A percentile compares a stretch with the other conserved stretches of the same genome.
Conservation (phyloP, 805 yeast genomes). For the Starmerella etchellsii region DNA sequence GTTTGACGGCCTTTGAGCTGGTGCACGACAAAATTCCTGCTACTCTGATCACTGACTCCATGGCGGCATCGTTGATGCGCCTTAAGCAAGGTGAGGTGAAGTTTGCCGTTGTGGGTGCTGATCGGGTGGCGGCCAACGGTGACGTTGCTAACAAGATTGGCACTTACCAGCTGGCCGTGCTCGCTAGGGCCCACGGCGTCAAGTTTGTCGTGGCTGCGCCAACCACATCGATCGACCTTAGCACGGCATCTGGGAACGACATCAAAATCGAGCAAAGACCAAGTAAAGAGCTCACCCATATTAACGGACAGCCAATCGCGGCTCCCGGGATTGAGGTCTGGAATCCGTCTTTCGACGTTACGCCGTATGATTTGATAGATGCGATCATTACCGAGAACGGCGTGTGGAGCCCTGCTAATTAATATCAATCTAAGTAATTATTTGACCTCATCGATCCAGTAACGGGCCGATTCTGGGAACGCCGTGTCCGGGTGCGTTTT, state of each 20-base stretch:
- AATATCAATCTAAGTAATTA: not conserved
- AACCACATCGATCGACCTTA: conserved; percentile 70
- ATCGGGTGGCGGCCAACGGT: conserved; percentile 82
- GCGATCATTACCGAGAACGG: conserved; percentile 79
- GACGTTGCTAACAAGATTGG: conserved; percentile 97
- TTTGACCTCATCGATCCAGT: conserved; percentile 4
- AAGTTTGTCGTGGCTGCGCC: conserved; percentile 94
- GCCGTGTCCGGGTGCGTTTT: conserved; percentile 8
- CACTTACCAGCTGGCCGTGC: conserved; percentile 71
- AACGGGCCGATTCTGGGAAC: not conserved
- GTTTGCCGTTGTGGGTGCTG: conserved; percentile 89
- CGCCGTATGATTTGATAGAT: conserved; percentile 72
- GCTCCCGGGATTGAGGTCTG: conserved; percentile 77
- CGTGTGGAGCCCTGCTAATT: conserved; percentile 21
- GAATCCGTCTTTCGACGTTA: conserved; percentile 95
- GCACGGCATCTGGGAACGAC: conserved; percentile 52
- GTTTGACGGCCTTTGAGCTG: conserved; percentile 82
- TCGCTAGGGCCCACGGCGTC: conserved; percentile 55
- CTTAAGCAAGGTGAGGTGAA: conserved; percentile 51
- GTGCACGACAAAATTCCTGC: conserved; percentile 78
- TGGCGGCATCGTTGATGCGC: conserved; percentile 68
- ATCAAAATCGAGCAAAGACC: conserved; percentile 86
- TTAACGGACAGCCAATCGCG: conserved; percentile 64
- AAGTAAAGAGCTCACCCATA: conserved; percentile 57
- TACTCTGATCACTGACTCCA: conserved; percentile 78